phyloP scores from a whole-genome alignment of 495 filamentous ascomycete genomes.

The Neurospora sp. region DNA sequence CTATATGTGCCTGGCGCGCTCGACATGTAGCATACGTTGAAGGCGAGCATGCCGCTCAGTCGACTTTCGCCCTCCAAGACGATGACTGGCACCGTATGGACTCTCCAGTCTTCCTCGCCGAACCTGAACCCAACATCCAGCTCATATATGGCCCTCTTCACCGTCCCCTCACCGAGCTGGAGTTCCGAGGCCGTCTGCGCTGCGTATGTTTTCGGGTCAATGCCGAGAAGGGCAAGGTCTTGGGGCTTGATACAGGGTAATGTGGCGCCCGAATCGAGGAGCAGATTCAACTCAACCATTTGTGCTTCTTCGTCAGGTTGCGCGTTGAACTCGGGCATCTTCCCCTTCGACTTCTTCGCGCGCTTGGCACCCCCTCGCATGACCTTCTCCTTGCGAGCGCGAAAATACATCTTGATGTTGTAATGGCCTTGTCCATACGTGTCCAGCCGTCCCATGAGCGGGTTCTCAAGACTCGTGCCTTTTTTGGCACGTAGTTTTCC shows the following conservation, averaged over 20 bases:
- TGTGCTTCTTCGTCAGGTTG: background rate
- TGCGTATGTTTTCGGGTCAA: slow-evolving; percentile 26
- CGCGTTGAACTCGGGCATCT: background rate
- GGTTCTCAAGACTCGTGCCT: slow-evolving; percentile 19
- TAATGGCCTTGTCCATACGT: slow-evolving; percentile 18
- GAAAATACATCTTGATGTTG: slow-evolving; percentile 17
- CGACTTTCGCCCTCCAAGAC: slow-evolving; percentile 17
- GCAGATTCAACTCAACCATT: slow-evolving; percentile 13
- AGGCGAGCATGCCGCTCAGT: slow-evolving; percentile 34
- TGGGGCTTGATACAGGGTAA: slow-evolving; percentile 24
- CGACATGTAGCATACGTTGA: slow-evolving; percentile 31
- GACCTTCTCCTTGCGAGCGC: slow-evolving; percentile 9
- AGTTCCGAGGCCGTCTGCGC: slow-evolving; percentile 20
- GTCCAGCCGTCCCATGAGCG: slow-evolving; percentile 1
- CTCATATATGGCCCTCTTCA: slow-evolving; percentile 26
- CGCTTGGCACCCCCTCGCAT: background rate
- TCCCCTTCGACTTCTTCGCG: background rate
- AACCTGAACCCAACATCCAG: slow-evolving; percentile 26
- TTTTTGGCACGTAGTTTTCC: slow-evolving; percentile 17
- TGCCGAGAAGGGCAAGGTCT: slow-evolving; percentile 26
- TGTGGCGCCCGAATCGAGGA: slow-evolving; percentile 38
- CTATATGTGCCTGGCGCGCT: slow-evolving; percentile 25
- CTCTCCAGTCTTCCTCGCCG: slow-evolving; percentile 2
- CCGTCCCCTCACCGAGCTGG: slow-evolving; percentile 10
- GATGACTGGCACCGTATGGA: slow-evolving; percentile 18